Evolutionary conservation across 2,329 filamentous ascomycete species (phyloP).

Genomic region (Dendryphion nanum): DNA sequence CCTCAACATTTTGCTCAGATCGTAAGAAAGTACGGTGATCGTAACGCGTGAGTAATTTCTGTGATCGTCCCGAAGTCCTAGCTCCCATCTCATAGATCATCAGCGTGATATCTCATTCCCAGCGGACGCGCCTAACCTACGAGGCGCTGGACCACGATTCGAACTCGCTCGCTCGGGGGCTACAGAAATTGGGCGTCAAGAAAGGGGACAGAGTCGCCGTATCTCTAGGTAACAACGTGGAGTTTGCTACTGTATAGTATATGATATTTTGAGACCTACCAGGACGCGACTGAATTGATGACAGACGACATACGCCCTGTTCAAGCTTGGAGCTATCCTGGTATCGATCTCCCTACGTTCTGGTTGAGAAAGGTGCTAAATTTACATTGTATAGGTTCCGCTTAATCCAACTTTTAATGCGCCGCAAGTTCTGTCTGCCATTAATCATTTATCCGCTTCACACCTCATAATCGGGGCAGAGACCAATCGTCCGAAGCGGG

Average conservation of each 20-base stretch:
- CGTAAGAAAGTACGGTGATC: constrained; percentile 64
- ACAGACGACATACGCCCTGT: constrained; percentile 74
- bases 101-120: constrained; percentile 60
- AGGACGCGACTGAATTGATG: constrained; percentile 14
- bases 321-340: constrained; percentile 90
- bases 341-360: constrained; percentile 42
- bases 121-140: constrained; percentile 69
- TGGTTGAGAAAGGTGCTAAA: not conserved
- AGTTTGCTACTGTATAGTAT: constrained; percentile 68
- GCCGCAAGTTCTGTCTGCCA: constrained; percentile 72
- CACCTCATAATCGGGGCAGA: constrained; percentile 84
- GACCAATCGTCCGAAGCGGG: constrained; percentile 72
- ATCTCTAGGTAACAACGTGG: constrained; percentile 79
- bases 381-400: constrained; percentile 60
- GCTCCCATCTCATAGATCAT: not conserved
- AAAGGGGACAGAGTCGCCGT: constrained; percentile 86
- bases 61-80: not conserved
- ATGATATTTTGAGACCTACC: not conserved
- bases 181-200: constrained; percentile 67
- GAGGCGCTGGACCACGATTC: constrained; percentile 71
- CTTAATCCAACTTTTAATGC: constrained; percentile 88
- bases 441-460: constrained; percentile 70
- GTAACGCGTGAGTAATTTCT: constrained; percentile 50
- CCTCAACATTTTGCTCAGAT: constrained; percentile 69
- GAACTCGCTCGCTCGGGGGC: constrained; percentile 70